These are phyloP conservation scores for Phytophthora citricola DNA, from an alignment of 352 stramenopile genomes.

Conservation along the genomic window DNA sequence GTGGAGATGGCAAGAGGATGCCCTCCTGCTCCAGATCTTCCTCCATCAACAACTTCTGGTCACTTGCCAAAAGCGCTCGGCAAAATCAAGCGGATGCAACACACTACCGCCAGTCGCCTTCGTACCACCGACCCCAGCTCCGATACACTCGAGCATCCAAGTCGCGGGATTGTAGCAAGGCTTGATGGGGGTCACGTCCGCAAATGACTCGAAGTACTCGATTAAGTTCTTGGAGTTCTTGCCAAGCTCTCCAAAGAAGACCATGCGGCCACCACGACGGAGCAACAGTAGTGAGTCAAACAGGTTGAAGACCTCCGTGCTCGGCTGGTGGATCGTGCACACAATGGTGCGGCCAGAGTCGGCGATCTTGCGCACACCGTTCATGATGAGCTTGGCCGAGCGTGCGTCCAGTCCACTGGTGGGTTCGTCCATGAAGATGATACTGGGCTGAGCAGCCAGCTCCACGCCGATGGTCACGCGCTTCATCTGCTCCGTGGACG, in stretches of 20 bases:
- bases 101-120: constrained; percentile 25
- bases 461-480: too few species aligned
- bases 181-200: constrained; percentile 53
- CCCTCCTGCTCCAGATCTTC: constrained; percentile 50
- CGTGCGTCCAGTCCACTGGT: too few species aligned
- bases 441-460: too few species aligned
- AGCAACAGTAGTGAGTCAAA: not conserved
- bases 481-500: too few species aligned
- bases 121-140: constrained; percentile 19
- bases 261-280: constrained; percentile 33
- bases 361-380: too few species aligned
- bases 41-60: constrained; percentile 42
- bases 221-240: constrained; percentile 54
- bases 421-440: too few species aligned
- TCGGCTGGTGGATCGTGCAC: too few species aligned
- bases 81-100: not conserved
- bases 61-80: constrained; percentile 38
- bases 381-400: too few species aligned
- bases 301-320: too few species aligned
- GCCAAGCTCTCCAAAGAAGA: constrained; percentile 46
- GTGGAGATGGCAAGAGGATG: constrained; percentile 36
- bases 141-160: constrained; percentile 33
- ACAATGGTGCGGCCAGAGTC: too few species aligned
- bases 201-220: constrained; percentile 66
- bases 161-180: constrained; percentile 56